These are phyloP conservation scores for Raphanus hybrid DNA, from an alignment of 441 rosid species.

Conservation along the genomic window DNA sequence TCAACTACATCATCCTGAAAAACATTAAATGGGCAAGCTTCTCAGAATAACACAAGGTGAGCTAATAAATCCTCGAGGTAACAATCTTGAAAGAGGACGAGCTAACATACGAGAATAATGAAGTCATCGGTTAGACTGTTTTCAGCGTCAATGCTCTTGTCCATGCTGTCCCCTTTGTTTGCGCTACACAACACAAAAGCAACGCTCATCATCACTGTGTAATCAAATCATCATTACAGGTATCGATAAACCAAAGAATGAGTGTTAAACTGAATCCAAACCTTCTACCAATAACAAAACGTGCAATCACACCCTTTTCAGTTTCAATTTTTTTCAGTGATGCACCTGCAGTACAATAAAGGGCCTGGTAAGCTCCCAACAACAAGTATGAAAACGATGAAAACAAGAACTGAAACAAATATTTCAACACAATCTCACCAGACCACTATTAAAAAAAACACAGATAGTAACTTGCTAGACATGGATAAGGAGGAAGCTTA, in stretches of 20 bases:
- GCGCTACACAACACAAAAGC: conserved; percentile 55
- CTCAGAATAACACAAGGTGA: conserved; percentile 12
- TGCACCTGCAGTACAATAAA: conserved; percentile 45
- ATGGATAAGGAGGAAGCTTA: conserved; percentile 44
- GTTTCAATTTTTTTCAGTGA: conserved; percentile 53
- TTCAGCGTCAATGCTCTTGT: conserved; percentile 77
- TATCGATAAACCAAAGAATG: conserved; percentile 7
- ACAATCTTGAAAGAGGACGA: conserved; percentile 13
- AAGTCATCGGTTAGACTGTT: conserved; percentile 78
- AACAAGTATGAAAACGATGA: not conserved
- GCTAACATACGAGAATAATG: conserved; percentile 71
- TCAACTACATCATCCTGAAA: conserved; percentile 66
- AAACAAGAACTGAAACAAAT: not conserved
- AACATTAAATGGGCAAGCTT: conserved; percentile 11
- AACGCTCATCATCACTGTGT: conserved; percentile 8
- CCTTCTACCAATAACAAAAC: conserved; percentile 86
- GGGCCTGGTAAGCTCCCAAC: conserved; percentile 9
- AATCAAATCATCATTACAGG: conserved; percentile 14
- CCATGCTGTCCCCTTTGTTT: conserved; percentile 81
- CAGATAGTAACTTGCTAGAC: no score
- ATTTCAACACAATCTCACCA: not conserved
- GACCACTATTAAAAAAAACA: not conserved
- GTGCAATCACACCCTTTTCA: conserved; percentile 64
- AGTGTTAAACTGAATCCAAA: conserved; percentile 22
- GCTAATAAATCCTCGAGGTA: conserved; percentile 4